A percentile compares a stretch with the other conserved stretches of the same genome.
phyloP scores from a whole-genome alignment of 2,329 filamentous ascomycete species.

The Paramyrothecium roridum region DNA sequence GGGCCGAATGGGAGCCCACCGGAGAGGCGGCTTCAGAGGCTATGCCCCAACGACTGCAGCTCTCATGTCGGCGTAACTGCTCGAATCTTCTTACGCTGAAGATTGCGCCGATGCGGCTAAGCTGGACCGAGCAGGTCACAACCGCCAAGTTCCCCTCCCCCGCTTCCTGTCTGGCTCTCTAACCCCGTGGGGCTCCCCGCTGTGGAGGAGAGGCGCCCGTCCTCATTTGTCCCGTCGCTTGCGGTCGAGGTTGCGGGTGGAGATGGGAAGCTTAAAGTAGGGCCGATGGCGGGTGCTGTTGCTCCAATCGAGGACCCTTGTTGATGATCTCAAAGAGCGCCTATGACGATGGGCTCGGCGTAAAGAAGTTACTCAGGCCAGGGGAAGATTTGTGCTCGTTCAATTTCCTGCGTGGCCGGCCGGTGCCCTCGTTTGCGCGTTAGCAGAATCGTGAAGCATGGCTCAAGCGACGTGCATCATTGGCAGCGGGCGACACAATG shows the following conservation, averaged over 20 bases:
- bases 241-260: background rate
- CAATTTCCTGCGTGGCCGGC: background rate
- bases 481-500: background rate
- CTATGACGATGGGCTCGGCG: background rate
- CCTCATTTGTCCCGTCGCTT: background rate
- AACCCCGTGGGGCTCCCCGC: background rate
- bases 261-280: background rate
- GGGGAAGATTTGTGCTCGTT: background rate
- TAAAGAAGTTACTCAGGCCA: background rate
- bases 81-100: background rate
- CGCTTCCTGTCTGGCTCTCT: background rate
- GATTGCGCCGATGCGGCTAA: background rate
- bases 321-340: background rate
- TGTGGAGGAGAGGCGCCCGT: background rate
- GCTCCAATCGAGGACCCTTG: background rate
- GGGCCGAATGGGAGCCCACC: background rate
- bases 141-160: background rate
- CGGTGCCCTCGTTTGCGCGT: background rate
- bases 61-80: background rate
- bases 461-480: background rate
- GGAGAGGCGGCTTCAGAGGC: background rate
- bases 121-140: background rate
- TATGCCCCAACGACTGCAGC: background rate
- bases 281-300: background rate
- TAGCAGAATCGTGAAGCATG: background rate